These are phyloP conservation scores for Arachis monticola DNA, from an alignment of 331 rosid genomes.

Conservation along the genomic window DNA sequence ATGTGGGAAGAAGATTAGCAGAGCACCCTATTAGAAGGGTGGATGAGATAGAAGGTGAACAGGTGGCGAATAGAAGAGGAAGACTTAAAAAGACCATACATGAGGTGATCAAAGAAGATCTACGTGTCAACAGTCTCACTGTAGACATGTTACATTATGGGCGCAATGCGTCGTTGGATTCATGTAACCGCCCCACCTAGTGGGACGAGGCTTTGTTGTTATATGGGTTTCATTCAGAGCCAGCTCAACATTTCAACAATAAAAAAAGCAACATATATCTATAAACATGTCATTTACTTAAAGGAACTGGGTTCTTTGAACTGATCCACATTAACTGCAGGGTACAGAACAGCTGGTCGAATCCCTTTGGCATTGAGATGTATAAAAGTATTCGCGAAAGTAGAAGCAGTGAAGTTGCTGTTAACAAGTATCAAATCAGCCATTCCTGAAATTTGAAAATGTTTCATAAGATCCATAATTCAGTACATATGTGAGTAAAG, in stretches of 20 bases:
- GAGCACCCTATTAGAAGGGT: too few species aligned
- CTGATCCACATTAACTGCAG: slow-evolving; percentile 88
- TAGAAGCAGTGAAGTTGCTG: slow-evolving; percentile 85
- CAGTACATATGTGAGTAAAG: neutral
- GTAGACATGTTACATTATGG: too few species aligned
- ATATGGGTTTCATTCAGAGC: neutral
- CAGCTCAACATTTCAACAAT: slow-evolving; percentile 25
- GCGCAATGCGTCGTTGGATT: too few species aligned
- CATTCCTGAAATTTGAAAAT: slow-evolving; percentile 63
- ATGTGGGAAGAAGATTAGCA: too few species aligned
- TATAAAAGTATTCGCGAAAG: slow-evolving; percentile 86
- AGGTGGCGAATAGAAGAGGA: too few species aligned
- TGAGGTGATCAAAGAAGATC: too few species aligned
- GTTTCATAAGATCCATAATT: slow-evolving; percentile 24
- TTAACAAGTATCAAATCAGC: slow-evolving; percentile 88
- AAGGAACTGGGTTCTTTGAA: slow-evolving; percentile 69
- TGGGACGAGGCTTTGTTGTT: too few species aligned
- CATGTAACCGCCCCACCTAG: too few species aligned
- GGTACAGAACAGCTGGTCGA: slow-evolving; percentile 85
- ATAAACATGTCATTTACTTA: slow-evolving; percentile 69
- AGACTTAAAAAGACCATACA: too few species aligned
- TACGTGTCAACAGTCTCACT: too few species aligned
- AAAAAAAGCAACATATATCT: slow-evolving; percentile 40
- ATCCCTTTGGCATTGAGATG: slow-evolving; percentile 69
- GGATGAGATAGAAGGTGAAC: too few species aligned